Percentiles rank a stretch among this genome's conserved stretches.
Evolutionary conservation across 2,329 filamentous ascomycete species (phyloP).

Genomic region (Alternaria panax): DNA sequence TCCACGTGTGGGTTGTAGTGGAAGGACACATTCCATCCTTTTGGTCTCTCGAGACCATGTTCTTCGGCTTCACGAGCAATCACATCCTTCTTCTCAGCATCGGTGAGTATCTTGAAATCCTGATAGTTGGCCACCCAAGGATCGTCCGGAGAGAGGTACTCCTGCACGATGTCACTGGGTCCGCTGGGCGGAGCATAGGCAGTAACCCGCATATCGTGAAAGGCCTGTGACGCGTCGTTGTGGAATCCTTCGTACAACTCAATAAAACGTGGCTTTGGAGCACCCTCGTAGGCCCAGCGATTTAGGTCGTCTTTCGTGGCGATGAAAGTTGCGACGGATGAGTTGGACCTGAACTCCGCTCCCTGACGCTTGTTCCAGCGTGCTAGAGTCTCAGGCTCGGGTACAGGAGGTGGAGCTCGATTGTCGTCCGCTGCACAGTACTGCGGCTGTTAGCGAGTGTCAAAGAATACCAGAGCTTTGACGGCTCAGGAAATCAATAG

Average conservation of each 20-base stretch:
- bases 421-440: constrained; percentile 1
- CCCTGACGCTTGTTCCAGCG: constrained; percentile 8
- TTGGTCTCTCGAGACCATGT: constrained; percentile 77
- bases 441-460: constrained; percentile 7
- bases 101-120: constrained; percentile 42
- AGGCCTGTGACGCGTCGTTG: background rate
- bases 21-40: constrained; percentile 91
- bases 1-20: constrained; percentile 96
- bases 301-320: constrained; percentile 19
- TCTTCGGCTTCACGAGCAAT: constrained; percentile 62
- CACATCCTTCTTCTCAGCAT: constrained; percentile 57
- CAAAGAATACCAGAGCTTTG: background rate
- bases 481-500: background rate
- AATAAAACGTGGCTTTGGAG: constrained; percentile 2
- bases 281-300: constrained; percentile 21
- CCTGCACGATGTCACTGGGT: constrained; percentile 45
- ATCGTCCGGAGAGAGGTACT: constrained; percentile 44
- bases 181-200: constrained; percentile 27
- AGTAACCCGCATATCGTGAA: constrained; percentile 27
- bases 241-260: background rate
- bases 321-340: constrained; percentile 18
- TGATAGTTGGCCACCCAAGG: constrained; percentile 36
- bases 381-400: background rate
- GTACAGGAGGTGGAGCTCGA: background rate
- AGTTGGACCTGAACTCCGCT: constrained; percentile 13